phyloP scores from a whole-genome alignment of 2,329 filamentous ascomycete genomes.

The Neofusicoccum ribis region DNA sequence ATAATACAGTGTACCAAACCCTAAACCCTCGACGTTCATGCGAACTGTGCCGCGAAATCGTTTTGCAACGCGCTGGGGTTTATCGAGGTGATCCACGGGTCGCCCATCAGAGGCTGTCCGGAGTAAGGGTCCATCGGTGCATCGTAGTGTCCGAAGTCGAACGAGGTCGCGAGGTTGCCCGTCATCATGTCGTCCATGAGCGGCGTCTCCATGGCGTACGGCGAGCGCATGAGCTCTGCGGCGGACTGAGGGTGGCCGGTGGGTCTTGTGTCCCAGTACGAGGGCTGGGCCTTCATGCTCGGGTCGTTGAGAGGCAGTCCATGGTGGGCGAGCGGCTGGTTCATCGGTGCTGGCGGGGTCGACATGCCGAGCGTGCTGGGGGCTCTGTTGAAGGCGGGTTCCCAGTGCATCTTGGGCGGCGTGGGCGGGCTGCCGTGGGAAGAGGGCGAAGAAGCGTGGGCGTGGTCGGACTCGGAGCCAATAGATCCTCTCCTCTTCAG shows the following conservation, averaged over 20 bases:
- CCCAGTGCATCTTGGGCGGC: constrained; percentile 3
- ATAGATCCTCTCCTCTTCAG: constrained; percentile 42
- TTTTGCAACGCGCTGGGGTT: constrained; percentile 18
- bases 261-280: constrained; percentile 1
- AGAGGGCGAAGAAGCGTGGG: constrained; percentile 42
- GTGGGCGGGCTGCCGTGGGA: constrained; percentile 39
- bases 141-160: constrained; percentile 9
- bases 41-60: constrained; percentile 15
- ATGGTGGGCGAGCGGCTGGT: constrained; percentile 6
- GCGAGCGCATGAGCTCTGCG: constrained; percentile 11
- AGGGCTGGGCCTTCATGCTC: constrained; percentile 9
- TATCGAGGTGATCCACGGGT: constrained; percentile 12
- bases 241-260: neutral
- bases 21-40: neutral
- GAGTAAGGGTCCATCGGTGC: constrained; percentile 18
- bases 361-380: constrained; percentile 1
- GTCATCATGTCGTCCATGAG: neutral
- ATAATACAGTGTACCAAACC: neutral
- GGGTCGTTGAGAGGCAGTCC: constrained; percentile 8
- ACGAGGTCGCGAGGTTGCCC: neutral
- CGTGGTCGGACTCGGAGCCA: constrained; percentile 59
- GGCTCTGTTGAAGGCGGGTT: constrained; percentile 7
- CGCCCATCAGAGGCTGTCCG: neutral
- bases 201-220: constrained; percentile 6
- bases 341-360: neutral